phyloP scores from a whole-genome alignment of 345 rosid species.

The Eucalyptus erythrocorys region DNA sequence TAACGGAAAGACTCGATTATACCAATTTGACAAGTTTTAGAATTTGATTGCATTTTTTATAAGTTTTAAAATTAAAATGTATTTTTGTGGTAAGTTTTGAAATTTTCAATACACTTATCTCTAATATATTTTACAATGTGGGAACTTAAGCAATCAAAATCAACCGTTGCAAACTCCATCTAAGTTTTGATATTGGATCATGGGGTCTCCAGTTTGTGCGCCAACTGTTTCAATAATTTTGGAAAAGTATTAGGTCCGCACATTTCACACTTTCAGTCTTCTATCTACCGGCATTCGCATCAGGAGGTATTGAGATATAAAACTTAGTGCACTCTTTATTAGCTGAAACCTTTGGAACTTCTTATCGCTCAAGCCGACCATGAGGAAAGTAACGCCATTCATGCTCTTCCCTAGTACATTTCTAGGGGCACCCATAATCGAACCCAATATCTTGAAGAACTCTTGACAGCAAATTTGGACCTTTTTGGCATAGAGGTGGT shows the following conservation, averaged over 20 bases:
- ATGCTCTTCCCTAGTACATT: background rate
- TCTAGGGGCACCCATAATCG: background rate
- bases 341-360: background rate
- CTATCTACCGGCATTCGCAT: background rate
- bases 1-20: rapidly evolving
- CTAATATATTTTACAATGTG: background rate
- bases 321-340: background rate
- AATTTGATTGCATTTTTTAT: too few relatives aligned
- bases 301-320: background rate
- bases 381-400: background rate
- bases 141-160: background rate
- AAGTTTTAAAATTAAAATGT: too few relatives aligned
- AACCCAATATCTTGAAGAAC: background rate
- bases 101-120: background rate
- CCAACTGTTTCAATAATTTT: background rate
- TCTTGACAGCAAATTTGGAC: background rate
- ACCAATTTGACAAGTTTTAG: rapidly evolving
- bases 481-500: background rate
- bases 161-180: background rate
- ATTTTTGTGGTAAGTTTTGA: too few relatives aligned
- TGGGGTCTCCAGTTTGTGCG: rapidly evolving
- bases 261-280: background rate
- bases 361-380: background rate
- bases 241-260: background rate
- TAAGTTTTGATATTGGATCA: background rate